Conservation (phyloP, 495 filamentous ascomycete genomes). For the Rostrohypoxylon terebratum region DNA sequence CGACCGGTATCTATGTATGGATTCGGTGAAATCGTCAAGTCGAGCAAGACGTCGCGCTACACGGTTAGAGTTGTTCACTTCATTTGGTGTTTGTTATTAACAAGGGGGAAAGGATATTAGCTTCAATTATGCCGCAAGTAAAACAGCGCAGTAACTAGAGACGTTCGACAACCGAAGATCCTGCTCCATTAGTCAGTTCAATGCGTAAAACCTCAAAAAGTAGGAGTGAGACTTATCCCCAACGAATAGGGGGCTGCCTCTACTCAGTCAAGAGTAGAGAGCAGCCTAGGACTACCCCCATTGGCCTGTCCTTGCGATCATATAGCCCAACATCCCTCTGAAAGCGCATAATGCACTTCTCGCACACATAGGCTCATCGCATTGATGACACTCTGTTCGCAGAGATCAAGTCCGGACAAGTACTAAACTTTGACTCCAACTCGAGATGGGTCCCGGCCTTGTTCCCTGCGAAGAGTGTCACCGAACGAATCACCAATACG, state of each 20-base stretch:
- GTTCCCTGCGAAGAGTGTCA: constrained; percentile 37
- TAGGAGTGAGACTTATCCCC: constrained; percentile 71
- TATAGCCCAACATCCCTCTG: constrained; percentile 4
- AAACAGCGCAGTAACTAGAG: not conserved
- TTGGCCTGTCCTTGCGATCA: constrained; percentile 53
- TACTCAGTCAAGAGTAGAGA: constrained; percentile 54
- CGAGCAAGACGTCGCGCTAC: not conserved
- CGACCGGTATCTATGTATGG: not conserved
- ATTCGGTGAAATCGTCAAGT: not conserved
- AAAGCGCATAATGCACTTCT: constrained; percentile 39
- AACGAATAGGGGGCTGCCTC: constrained; percentile 69
- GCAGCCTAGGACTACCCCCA: constrained; percentile 60
- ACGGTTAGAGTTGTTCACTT: not conserved
- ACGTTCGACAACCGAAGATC: not conserved
- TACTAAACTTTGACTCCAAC: constrained; percentile 95
- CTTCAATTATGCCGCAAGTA: not conserved
- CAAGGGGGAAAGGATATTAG: not conserved
- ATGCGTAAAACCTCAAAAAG: constrained; percentile 45
- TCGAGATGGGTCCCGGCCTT: constrained; percentile 84
- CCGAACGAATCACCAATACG: constrained; percentile 4
- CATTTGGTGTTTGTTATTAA: not conserved
- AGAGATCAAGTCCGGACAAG: constrained; percentile 73
- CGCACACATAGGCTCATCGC: constrained; percentile 30
- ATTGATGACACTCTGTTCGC: constrained; percentile 35
- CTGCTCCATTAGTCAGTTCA: constrained; percentile 48